Base-by-base conservation (phyloP, 2,329 filamentous ascomycete genomes). In the Dichotomopilus funicola region DNA sequence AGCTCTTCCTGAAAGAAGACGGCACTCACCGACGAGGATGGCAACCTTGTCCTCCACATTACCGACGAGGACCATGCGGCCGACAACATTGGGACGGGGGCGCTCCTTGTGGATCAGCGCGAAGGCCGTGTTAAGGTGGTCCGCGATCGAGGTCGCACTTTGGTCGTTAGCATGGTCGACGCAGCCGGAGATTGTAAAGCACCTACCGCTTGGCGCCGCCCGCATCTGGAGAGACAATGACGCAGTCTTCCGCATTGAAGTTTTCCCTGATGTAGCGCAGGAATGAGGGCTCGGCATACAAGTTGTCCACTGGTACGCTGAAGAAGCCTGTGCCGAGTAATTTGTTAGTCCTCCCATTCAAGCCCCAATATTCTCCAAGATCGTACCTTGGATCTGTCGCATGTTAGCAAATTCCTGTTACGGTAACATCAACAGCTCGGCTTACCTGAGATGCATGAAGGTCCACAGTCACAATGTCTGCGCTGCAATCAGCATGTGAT, bases 71-170 rank as follows among this genome's bases (percentile, higher is more conserved):
- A 91, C 88, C 89, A 95, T 95, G 64, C 88, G 85, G 6, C 86
- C 89, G 55, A 94, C 89, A 68, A 92, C 89, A 66, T 92, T 91
- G 46, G 73, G 73, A 51, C 89, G 84, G 5, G 91, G 88, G 56
- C 91, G 88, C 74, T 96, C 92, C 76, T 97, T 96, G 80, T 96
- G 91, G 64, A 97, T 97, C 53, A 97, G 82, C 7, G 92, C 92
- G 71, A 97, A 96, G 58, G 86, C 87, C 48, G 91, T 83, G 68
- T 96, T 91, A 58, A 97, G 81, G 49, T 89, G 87, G 71, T 96
- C 92, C 55, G 92, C 92, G 62, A 97, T 95, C 10, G 88, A 90
- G 7, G 92, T 96, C 42, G 91, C 92, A 71, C 62, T 62, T 33
- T 2, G 6, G 12, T 4, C 10, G 55, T 63, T 43, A 62, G 61